These are phyloP conservation scores for Trichoderma hamatum DNA, from an alignment of 2,329 filamentous ascomycete species.

Conservation along the genomic window DNA sequence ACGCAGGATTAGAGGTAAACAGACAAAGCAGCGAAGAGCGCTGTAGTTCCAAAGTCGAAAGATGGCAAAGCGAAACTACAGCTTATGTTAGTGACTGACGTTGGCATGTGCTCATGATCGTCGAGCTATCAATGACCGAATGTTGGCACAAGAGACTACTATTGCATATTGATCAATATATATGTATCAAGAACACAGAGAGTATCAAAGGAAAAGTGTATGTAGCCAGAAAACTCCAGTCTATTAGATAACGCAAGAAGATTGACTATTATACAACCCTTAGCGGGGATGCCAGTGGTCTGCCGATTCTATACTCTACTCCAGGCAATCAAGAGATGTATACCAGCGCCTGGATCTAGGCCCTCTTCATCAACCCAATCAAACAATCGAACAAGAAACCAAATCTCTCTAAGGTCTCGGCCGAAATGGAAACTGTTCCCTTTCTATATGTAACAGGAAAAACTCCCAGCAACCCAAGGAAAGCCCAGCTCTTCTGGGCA, in stretches of 20 bases:
- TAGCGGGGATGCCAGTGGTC: conserved; percentile 25
- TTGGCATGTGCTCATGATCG: no score
- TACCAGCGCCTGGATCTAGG: conserved; percentile 24
- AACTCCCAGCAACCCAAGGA: conserved; percentile 21
- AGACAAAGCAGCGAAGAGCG: neutral
- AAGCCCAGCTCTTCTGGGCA: conserved; percentile 27
- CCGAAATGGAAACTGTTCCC: conserved; percentile 4
- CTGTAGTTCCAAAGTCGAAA: neutral
- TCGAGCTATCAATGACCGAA: neutral
- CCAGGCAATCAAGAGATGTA: conserved; percentile 27
- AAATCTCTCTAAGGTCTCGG: conserved; percentile 17
- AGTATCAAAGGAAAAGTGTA: neutral
- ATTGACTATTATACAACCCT: conserved; percentile 28
- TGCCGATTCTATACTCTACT: conserved; percentile 28
- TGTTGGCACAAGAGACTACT: neutral
- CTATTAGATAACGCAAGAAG: conserved; percentile 24
- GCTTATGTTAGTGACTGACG: neutral
- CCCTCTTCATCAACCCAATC: conserved; percentile 12
- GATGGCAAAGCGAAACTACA: neutral
- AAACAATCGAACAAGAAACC: conserved; percentile 25
- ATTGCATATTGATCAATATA: neutral
- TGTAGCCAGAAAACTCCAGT: conserved; percentile 18
- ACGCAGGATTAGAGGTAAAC: no score
- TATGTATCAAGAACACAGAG: neutral
- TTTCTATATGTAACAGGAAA: conserved; percentile 22